Base-by-base conservation (phyloP, 805 yeast genomes). In the Saturnispora kantuleensis region DNA sequence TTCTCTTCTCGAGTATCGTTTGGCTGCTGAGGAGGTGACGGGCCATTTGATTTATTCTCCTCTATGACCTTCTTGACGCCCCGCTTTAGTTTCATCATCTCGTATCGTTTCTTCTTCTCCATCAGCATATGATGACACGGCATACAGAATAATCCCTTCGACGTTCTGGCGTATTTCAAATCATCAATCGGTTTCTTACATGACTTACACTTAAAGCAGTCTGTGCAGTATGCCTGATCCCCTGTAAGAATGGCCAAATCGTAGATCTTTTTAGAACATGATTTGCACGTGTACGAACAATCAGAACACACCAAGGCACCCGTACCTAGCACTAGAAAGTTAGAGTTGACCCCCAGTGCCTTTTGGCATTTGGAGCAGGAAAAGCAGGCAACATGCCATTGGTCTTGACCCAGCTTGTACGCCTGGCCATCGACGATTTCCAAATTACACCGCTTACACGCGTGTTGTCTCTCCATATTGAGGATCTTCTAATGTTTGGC, bases 331-430 rank as follows among this genome's bases (percentile, higher is more conserved):
- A 90, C 97, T 42, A 93, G 67, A 62, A 93, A 86, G 62, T 89
- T 89, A 18, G 94, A 81, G 56, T 87, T 83, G 50, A 94, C 84
- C 21, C 95, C 95, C 45, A 93, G 67, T 32, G 80, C 74, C 53
- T 77, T 73, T 32, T 74, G 69, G 63, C 98, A 93, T 53, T 82
- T 82, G 44, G 94, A 83, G 64, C 98, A 93, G 39, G 79, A 73
- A 65, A 93, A 93, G 64, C 98, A 93, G 50, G 83, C 75, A 46
- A 87, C 83, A 62, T 93, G 98, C 98, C 98, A 93, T 51, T 96
- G 77, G 58, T 87, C 90, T 26, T 84, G 94, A 18, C 96, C 96
- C 41, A 90, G 69, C 60, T 90, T 97, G 59, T 87, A 93, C 3
- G 97, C 97, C 52, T 89, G 94, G 30, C 96, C 96, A 56, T 86